These are phyloP conservation scores for Termitomyces sp. DNA, from an alignment of 768 basidiomycete species.

Conservation along the genomic window DNA sequence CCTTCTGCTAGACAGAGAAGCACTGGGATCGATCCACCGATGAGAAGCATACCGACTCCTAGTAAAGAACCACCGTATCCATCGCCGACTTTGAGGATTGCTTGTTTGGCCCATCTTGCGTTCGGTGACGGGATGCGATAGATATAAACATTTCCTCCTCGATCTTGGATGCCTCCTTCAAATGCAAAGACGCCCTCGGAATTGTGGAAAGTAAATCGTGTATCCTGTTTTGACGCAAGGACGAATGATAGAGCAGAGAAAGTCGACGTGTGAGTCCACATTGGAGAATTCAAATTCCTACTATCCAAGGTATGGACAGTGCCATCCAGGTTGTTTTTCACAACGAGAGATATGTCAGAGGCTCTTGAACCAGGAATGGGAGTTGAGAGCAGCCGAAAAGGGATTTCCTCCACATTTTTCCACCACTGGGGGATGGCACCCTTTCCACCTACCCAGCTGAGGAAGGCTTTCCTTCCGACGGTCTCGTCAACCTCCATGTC, in stretches of 20 bases:
- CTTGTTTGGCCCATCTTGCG: conserved; percentile 72
- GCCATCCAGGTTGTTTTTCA: conserved; percentile 76
- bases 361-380: conserved; percentile 54
- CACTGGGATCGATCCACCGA: conserved; percentile 28
- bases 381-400: conserved; percentile 60
- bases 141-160: conserved; percentile 82
- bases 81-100: conserved; percentile 72
- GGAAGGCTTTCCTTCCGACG: conserved; percentile 58
- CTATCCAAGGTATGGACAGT: conserved; percentile 49
- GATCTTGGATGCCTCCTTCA: conserved; percentile 65
- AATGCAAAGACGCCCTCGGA: conserved; percentile 70
- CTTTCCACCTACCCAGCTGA: conserved; percentile 64
- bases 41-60: conserved; percentile 59
- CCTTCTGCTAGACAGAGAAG: conserved; percentile 77
- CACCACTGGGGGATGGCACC: conserved; percentile 45
- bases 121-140: conserved; percentile 57
- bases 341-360: conserved; percentile 42
- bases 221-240: conserved; percentile 87
- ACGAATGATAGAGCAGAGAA: conserved; percentile 92
- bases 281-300: conserved; percentile 19
- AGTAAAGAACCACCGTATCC: conserved; percentile 70
- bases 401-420: conserved; percentile 27
- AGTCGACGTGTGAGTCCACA: conserved; percentile 78
- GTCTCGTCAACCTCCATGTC: conserved; percentile 85
- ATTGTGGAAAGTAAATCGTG: conserved; percentile 81